These are phyloP conservation scores for Wickerhamiella azyma DNA, from an alignment of 805 yeast genomes.

Conservation along the genomic window DNA sequence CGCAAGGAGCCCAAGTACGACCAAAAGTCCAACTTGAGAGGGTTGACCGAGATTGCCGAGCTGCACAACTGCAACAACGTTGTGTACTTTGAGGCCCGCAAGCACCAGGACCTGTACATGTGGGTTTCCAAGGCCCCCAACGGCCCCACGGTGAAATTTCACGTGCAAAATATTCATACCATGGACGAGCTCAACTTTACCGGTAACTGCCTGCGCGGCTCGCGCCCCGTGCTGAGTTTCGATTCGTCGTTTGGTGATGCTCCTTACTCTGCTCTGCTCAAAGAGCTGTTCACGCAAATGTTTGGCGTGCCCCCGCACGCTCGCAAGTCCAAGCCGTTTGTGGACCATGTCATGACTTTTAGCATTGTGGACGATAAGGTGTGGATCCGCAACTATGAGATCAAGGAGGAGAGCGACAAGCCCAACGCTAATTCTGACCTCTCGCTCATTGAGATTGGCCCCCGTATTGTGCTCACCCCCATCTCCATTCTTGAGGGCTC, in stretches of 20 bases:
- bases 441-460: constrained; percentile 87
- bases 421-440: constrained; percentile 39
- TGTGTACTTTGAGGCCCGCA: constrained; percentile 87
- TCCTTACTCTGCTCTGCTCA: constrained; percentile 60
- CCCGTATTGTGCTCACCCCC: constrained; percentile 84
- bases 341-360: constrained; percentile 90
- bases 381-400: constrained; percentile 93
- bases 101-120: constrained; percentile 85
- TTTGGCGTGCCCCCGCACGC: constrained; percentile 95
- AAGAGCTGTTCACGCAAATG: constrained; percentile 66
- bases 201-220: constrained; percentile 90
- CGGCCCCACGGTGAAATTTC: constrained; percentile 92
- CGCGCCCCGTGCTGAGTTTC: constrained; percentile 85
- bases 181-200: constrained; percentile 92
- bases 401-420: constrained; percentile 41
- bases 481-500: constrained; percentile 91
- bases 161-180: constrained; percentile 87
- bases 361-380: constrained; percentile 84
- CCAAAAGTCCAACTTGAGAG: constrained; percentile 74
- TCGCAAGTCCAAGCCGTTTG: constrained; percentile 83
- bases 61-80: constrained; percentile 93
- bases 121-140: constrained; percentile 96
- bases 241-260: constrained; percentile 61
- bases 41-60: constrained; percentile 91
- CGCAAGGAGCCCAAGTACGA: constrained; percentile 94